A percentile compares a stretch with the other conserved stretches of the same genome.
These are phyloP conservation scores for Cucurbita moschata DNA, from an alignment of 306 rosid genomes.

Conservation along the genomic window DNA sequence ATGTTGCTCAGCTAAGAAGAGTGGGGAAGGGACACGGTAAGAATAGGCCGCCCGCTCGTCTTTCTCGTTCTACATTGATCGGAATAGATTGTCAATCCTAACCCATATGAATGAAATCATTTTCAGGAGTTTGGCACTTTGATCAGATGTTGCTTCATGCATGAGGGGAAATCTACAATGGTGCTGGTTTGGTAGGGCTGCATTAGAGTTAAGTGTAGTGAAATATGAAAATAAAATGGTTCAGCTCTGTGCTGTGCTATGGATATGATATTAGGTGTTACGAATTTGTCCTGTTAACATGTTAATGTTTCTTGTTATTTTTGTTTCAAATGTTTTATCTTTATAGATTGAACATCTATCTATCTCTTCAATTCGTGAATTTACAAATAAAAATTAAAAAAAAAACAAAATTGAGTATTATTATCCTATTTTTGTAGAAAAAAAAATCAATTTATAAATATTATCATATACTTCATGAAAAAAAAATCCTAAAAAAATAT, in stretches of 20 bases:
- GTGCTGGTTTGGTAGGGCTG: not conserved
- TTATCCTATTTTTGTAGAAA: too few species aligned
- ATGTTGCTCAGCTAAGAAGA: conserved; percentile 90
- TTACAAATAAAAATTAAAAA: too few species aligned
- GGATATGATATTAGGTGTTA: not conserved
- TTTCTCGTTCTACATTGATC: not conserved
- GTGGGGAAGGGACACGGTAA: conserved; percentile 93
- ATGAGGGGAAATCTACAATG: not conserved
- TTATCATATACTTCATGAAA: too few species aligned
- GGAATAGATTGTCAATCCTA: not conserved
- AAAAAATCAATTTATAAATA: too few species aligned
- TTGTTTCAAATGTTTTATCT: not conserved
- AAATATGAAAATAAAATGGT: not conserved
- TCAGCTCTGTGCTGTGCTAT: not conserved
- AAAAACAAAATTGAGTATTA: too few species aligned
- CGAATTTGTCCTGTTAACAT: not conserved
- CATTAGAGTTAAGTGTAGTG: not conserved
- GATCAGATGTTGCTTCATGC: conserved; percentile 60
- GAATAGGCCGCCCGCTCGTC: not conserved
- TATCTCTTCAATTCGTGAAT: too few species aligned
- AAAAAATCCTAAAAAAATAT: too few species aligned
- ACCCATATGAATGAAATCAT: not conserved
- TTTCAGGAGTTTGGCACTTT: conserved; percentile 93
- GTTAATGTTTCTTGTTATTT: not conserved
- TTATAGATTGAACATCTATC: too few species aligned